Evolutionary conservation across 805 yeast species (phyloP), one percentile per base, ranked within the genome.

Genomic region (Wickerhamomyces mucosus): DNA sequence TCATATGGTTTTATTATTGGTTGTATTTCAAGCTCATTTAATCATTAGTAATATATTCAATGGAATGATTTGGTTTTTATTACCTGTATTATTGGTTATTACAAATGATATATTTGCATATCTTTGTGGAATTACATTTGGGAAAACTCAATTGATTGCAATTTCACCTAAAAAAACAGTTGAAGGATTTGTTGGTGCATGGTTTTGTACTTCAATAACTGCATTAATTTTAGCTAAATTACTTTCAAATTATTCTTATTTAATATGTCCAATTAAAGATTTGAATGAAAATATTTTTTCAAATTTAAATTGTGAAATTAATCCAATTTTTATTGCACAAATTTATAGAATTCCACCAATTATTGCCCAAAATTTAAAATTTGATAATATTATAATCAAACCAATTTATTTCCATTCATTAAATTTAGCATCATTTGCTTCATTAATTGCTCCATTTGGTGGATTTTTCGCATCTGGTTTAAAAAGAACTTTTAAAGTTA

Each of bases 391-490:
- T 13, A 67, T 75, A 12, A 48, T 86, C 27, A 84, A 82, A 49
- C 97, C 98, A 29, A 77, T 92, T 31, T 86, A 89, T 57, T 72
- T 88, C 64, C 98, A 92, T 55, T 78, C 94, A 2, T 69, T 85
- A 36, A 69, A 78, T 26, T 62, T 89, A 38, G 94, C 96, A 12
- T 80, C 95, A 4, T 92, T 92, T 66, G 97, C 98, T 2, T 89
- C 97, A 0, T 68, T 92, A 42, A 79, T 92, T 55, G 98, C 98
- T 4, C 98, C 98, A 37, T 92, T 92, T 53, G 98, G 98, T 33
- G 98, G 98, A 2, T 92, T 92, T 56, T 92, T 92, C 50, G 97
- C 97, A 6, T 79, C 94, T 33, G 98, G 97, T n/a, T 67, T 92
- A 46, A 92, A 92, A 64, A 76, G 98, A 59, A 85, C 97, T 11